phyloP scores from a whole-genome alignment of 768 basidiomycete genomes.

The Boletales sp. region DNA sequence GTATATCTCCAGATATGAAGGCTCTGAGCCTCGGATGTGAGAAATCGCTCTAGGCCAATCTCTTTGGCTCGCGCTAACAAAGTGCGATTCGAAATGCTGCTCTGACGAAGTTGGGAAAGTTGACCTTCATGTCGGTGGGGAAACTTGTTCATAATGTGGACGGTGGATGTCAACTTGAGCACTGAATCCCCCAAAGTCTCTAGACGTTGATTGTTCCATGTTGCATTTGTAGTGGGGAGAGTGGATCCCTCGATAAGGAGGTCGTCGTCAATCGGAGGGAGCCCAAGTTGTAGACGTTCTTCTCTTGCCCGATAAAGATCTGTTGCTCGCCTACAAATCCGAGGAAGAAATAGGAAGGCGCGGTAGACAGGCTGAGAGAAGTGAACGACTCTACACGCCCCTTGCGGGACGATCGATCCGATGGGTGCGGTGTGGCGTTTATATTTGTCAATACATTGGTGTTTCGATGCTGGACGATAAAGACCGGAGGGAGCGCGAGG shows the following conservation, averaged over 20 bases:
- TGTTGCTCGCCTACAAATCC: constrained; percentile 62
- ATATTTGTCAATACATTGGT: constrained; percentile 26
- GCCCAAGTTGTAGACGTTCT: constrained; percentile 49
- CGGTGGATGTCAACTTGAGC: constrained; percentile 69
- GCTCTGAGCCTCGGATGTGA: constrained; percentile 57
- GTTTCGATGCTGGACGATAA: constrained; percentile 33
- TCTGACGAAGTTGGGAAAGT: constrained; percentile 59
- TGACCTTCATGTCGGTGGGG: constrained; percentile 84
- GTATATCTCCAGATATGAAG: constrained; percentile 58
- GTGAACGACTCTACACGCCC: constrained; percentile 51
- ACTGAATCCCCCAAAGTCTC: constrained; percentile 89
- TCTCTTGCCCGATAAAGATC: constrained; percentile 57
- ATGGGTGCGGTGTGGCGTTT: constrained; percentile 19
- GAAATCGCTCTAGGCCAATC: constrained; percentile 56
- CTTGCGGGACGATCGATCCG: constrained; percentile 38
- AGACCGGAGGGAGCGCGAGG: constrained; percentile 39
- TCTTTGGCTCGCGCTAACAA: constrained; percentile 66
- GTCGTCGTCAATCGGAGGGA: constrained; percentile 57
- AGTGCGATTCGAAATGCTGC: constrained; percentile 66
- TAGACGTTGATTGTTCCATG: constrained; percentile 79
- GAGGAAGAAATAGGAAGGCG: constrained; percentile 59
- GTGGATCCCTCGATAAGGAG: constrained; percentile 73
- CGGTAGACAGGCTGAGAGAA: constrained; percentile 49
- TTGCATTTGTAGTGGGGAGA: constrained; percentile 57
- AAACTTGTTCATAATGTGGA: constrained; percentile 73